phyloP scores from a whole-genome alignment of 805 yeast genomes.

The Candida ortonii region DNA sequence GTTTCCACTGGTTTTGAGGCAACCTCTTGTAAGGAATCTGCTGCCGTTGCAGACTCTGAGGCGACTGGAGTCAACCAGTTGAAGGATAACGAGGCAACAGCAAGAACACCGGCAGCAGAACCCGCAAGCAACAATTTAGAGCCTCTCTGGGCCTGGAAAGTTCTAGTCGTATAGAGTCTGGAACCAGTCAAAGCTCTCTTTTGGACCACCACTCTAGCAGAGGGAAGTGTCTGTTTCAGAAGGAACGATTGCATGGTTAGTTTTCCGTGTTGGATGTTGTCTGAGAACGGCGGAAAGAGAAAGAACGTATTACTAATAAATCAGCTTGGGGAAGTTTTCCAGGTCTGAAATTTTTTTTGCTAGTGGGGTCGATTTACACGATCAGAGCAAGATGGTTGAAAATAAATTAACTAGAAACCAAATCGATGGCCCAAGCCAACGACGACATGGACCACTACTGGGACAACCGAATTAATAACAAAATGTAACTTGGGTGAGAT shows the following conservation, averaged over 20 bases:
- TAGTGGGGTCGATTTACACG: neutral
- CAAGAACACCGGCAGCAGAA: slow-evolving; percentile 7
- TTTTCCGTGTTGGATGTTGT: neutral
- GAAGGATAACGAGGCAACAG: slow-evolving; percentile 7
- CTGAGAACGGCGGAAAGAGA: neutral
- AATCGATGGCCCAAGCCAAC: no score
- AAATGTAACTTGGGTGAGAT: no score
- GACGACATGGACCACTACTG: no score
- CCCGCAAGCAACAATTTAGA: slow-evolving; percentile 1
- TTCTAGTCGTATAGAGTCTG: slow-evolving; percentile 5
- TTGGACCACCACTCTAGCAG: slow-evolving; percentile 4
- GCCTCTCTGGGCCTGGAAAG: neutral
- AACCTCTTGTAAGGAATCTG: slow-evolving; percentile 14
- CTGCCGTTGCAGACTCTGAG: slow-evolving; percentile 13
- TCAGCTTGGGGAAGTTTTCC: neutral
- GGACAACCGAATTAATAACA: no score
- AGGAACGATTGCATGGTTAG: slow-evolving; percentile 4
- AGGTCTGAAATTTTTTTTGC: neutral
- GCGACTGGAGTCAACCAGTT: slow-evolving; percentile 8
- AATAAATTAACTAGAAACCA: no score
- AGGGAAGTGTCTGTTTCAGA: slow-evolving; percentile 2
- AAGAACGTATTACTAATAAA: slow-evolving; percentile 1
- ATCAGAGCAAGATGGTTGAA: no score
- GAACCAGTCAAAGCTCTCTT: no score
- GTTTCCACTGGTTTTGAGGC: slow-evolving; percentile 21